phyloP scores from a whole-genome alignment of 306 rosid species.

The Lathyrus oleraceus region DNA sequence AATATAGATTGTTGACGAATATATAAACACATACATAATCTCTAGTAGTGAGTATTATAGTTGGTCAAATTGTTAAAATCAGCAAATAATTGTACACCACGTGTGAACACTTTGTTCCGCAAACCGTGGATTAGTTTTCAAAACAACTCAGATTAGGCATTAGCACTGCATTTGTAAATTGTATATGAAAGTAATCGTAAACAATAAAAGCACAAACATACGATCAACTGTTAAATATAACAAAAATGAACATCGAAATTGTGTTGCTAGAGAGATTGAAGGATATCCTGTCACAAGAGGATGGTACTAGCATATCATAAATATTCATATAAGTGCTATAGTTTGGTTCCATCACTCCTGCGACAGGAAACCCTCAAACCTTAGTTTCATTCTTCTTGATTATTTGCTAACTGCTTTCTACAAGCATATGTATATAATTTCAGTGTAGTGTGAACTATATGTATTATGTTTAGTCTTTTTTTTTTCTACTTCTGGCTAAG shows the following conservation, averaged over 20 bases:
- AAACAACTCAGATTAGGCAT: too few species aligned
- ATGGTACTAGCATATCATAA: not conserved
- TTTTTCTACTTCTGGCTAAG: not conserved
- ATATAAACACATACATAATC: too few species aligned
- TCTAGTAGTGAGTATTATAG: too few species aligned
- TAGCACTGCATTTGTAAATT: too few species aligned
- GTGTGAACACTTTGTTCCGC: not conserved
- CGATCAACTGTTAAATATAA: not conserved
- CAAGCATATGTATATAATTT: conserved; percentile 16
- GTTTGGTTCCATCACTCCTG: conserved; percentile 37
- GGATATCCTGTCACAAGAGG: not conserved
- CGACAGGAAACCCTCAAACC: conserved; percentile 31
- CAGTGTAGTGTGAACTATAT: not conserved
- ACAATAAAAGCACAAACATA: too few species aligned
- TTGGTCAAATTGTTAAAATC: not conserved
- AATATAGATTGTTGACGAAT: too few species aligned
- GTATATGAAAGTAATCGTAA: too few species aligned
- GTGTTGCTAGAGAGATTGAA: not conserved
- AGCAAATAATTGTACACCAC: not conserved
- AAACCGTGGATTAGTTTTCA: not conserved
- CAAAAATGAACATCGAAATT: not conserved
- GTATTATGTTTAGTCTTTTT: not conserved
- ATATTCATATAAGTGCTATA: not conserved
- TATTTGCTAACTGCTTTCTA: not conserved
- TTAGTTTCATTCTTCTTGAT: not conserved